Conservation (phyloP, 176 grass and related monocot genomes). For the Typha latifolia region DNA sequence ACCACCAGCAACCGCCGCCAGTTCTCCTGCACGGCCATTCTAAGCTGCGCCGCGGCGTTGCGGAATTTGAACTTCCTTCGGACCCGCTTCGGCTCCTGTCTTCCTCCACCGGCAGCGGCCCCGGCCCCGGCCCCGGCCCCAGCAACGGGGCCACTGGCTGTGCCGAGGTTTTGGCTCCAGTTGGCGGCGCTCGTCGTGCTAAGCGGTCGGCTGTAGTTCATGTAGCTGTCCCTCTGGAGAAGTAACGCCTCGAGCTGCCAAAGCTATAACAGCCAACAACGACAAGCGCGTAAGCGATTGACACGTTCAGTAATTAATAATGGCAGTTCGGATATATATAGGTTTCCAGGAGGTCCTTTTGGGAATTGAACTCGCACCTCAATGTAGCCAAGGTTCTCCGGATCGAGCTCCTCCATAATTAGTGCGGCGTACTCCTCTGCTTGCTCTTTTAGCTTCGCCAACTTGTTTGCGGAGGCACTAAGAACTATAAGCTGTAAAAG, state of each 20-base stretch:
- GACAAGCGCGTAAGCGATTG: background rate
- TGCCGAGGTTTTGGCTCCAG: constrained; percentile 93
- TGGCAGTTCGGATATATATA: background rate
- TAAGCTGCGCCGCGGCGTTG: constrained; percentile 21
- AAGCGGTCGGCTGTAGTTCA: constrained; percentile 91
- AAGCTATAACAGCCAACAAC: constrained; percentile 31
- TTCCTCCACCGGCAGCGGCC: background rate
- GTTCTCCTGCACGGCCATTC: constrained; percentile 67
- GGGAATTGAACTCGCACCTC: constrained; percentile 32
- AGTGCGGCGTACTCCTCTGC: constrained; percentile 91
- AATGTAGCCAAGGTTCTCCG: constrained; percentile 97
- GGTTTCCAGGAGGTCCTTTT: background rate
- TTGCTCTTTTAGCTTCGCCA: constrained; percentile 91
- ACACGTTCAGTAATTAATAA: background rate
- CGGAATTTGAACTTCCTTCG: constrained; percentile 11
- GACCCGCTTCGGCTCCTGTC: background rate
- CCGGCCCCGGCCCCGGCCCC: background rate
- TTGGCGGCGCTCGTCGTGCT: constrained; percentile 83
- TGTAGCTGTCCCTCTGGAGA: constrained; percentile 94
- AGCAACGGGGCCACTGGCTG: background rate
- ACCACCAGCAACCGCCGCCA: constrained; percentile 77
- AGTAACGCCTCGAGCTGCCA: constrained; percentile 91
- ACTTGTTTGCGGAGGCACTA: constrained; percentile 95
- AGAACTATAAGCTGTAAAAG: constrained; percentile 69
- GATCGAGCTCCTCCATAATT: constrained; percentile 98